phyloP scores from a whole-genome alignment of 192 early-diverging fungal species.

The Rhizoclosmatium globosum region DNA sequence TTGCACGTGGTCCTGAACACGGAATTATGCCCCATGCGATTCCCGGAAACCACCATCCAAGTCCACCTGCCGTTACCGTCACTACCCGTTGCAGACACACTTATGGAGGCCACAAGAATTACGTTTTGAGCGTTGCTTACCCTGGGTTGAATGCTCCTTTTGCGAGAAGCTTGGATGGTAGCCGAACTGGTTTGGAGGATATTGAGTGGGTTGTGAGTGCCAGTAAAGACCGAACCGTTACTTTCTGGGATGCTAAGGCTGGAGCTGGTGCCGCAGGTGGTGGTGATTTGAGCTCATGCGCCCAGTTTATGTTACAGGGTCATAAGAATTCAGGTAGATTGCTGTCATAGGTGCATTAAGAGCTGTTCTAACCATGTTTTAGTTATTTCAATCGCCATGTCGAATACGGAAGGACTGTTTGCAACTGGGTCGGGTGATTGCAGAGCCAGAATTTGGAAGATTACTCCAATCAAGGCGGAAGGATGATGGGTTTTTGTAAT shows the following conservation, averaged over 20 bases:
- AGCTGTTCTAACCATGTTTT: constrained; percentile 17
- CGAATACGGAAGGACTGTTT: constrained; percentile 82
- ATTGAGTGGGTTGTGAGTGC: constrained; percentile 90
- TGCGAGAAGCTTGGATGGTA: constrained; percentile 32
- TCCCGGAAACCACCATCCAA: constrained; percentile 21
- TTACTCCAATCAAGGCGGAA: constrained; percentile 20
- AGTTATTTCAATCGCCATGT: constrained; percentile 93
- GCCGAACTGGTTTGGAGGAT: constrained; percentile 35
- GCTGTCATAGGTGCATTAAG: neutral
- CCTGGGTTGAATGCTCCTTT: constrained; percentile 43
- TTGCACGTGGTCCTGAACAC: constrained; percentile 35
- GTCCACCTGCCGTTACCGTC: constrained; percentile 35
- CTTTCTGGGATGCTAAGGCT: constrained; percentile 89
- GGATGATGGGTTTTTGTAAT: neutral
- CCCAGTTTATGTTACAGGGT: constrained; percentile 77
- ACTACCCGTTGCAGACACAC: constrained; percentile 57
- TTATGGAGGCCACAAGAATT: constrained; percentile 86
- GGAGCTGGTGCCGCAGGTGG: constrained; percentile 54
- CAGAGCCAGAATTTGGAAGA: constrained; percentile 86
- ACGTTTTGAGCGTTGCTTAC: constrained; percentile 91
- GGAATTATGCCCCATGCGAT: constrained; percentile 28
- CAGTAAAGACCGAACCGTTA: constrained; percentile 91
- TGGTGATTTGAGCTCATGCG: constrained; percentile 34
- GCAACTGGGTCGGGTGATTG: constrained; percentile 97
- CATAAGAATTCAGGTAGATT: constrained; percentile 93